Conservation (phyloP, 2,329 filamentous ascomycete species). For the Colletotrichum sojae region DNA sequence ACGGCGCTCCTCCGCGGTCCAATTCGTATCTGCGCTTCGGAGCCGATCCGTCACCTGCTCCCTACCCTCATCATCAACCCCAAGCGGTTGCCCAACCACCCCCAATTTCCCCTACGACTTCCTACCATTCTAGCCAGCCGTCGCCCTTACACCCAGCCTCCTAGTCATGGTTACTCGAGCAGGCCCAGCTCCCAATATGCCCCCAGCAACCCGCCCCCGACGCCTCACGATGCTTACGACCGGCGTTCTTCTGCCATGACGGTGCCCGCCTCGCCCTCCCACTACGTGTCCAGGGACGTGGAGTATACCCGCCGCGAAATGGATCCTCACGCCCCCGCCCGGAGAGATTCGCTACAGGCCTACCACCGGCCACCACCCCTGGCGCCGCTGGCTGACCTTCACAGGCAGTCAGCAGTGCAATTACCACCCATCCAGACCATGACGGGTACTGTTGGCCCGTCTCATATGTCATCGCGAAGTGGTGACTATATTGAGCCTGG, state of each 20-base stretch:
- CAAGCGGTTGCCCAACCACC: constrained; percentile 49
- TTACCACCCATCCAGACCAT: constrained; percentile 23
- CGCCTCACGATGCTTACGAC: constrained; percentile 54
- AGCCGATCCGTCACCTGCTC: constrained; percentile 49
- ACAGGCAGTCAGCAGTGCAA: constrained; percentile 10
- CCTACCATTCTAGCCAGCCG: constrained; percentile 53
- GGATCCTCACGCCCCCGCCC: constrained; percentile 32
- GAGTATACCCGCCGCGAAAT: constrained; percentile 22
- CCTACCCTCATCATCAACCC: constrained; percentile 51
- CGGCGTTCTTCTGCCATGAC: constrained; percentile 55
- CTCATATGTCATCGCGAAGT: background rate
- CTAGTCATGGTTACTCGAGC: constrained; percentile 53
- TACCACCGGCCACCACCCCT: constrained; percentile 47
- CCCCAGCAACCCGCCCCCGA: constrained; percentile 47
- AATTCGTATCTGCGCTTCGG: constrained; percentile 54
- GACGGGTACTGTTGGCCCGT: background rate
- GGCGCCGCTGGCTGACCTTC: constrained; percentile 48
- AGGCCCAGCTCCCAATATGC: constrained; percentile 49
- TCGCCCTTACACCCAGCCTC: constrained; percentile 59
- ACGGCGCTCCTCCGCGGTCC: constrained; percentile 47
- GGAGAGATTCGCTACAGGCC: constrained; percentile 46
- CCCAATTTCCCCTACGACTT: constrained; percentile 52
- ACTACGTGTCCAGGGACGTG: constrained; percentile 41
- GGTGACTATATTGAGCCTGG: constrained; percentile 34
- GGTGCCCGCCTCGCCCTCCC: constrained; percentile 56